Percentiles rank a stretch among this genome's conserved stretches.
These are phyloP conservation scores for Didymella segeticola DNA, from an alignment of 2,329 filamentous ascomycete species.

Conservation along the genomic window DNA sequence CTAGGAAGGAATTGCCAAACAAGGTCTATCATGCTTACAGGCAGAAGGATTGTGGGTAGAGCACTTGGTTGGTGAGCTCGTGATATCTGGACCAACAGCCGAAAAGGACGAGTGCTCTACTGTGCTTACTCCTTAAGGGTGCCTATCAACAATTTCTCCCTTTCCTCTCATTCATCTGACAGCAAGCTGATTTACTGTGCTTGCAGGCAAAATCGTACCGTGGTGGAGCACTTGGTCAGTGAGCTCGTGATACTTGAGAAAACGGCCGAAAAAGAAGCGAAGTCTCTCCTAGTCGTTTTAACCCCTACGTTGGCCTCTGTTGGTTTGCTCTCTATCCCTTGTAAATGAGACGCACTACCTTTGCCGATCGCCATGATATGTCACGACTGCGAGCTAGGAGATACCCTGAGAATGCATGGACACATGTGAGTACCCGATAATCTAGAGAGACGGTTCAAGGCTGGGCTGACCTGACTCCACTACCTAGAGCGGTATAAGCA, in stretches of 20 bases:
- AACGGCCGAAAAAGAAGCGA: constrained; percentile 12
- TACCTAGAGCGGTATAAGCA: constrained; percentile 9
- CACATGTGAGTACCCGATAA: not conserved
- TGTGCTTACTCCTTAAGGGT: not conserved
- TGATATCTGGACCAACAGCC: constrained; percentile 3
- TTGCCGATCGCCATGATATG: constrained; percentile 1
- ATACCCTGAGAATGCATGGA: constrained; percentile 3
- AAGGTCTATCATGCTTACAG: not conserved
- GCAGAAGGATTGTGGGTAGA: constrained; percentile 5
- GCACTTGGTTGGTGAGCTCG: constrained; percentile 8
- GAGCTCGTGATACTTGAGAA: constrained; percentile 4
- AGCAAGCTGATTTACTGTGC: not conserved
- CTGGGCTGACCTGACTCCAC: constrained; percentile 4
- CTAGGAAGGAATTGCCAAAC: constrained; percentile 5
- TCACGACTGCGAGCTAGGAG: constrained; percentile 4
- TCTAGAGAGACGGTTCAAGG: not conserved
- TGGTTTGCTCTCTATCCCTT: constrained; percentile 2
- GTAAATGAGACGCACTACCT: constrained; percentile 1
- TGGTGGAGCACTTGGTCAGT: constrained; percentile 4
- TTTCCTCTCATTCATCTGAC: not conserved
- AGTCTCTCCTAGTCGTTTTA: constrained; percentile 7
- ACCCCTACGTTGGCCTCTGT: constrained; percentile 1
- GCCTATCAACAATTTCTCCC: not conserved
- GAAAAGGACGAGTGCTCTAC: not conserved
- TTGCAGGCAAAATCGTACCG: not conserved